A percentile compares a stretch with the other conserved stretches of the same genome.
phyloP scores from a whole-genome alignment of 2,329 filamentous ascomycete genomes.

The Niveomyces coronatus region DNA sequence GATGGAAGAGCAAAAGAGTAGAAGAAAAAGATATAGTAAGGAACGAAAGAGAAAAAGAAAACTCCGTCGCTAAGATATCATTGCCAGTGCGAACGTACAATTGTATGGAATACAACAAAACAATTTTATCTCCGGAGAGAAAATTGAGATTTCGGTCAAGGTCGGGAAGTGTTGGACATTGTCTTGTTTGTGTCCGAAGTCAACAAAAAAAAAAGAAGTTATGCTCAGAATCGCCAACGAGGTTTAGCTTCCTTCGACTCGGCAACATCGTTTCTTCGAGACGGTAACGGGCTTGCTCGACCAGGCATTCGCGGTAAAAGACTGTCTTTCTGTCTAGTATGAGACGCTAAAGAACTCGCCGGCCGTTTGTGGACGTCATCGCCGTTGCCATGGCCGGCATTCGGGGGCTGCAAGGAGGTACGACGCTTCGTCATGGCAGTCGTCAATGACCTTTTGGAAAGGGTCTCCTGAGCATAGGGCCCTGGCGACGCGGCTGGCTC shows the following conservation, averaged over 20 bases:
- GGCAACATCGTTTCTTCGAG: constrained; percentile 28
- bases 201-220: neutral
- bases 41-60: neutral
- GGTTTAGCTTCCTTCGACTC: constrained; percentile 34
- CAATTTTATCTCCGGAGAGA: neutral
- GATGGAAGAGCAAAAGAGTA: neutral
- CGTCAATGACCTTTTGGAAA: constrained; percentile 22
- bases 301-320: constrained; percentile 35
- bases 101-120: neutral
- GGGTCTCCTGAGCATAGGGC: constrained; percentile 34
- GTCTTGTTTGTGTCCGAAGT: neutral
- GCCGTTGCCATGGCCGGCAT: constrained; percentile 20
- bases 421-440: constrained; percentile 34
- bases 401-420: constrained; percentile 41
- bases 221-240: constrained; percentile 34
- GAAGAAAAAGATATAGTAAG: neutral
- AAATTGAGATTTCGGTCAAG: neutral
- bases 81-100: constrained; percentile 1
- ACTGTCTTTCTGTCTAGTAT: constrained; percentile 38
- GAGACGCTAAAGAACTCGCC: constrained; percentile 44
- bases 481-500: constrained; percentile 41
- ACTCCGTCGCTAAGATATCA: constrained; percentile 9
- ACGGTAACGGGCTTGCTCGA: constrained; percentile 15
- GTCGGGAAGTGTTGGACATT: neutral
- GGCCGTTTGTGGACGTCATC: constrained; percentile 32